A percentile compares a stretch with the other conserved stretches of the same genome.
These are phyloP conservation scores for Lachnellula cervina DNA, from an alignment of 2,329 filamentous ascomycete species.

Conservation along the genomic window DNA sequence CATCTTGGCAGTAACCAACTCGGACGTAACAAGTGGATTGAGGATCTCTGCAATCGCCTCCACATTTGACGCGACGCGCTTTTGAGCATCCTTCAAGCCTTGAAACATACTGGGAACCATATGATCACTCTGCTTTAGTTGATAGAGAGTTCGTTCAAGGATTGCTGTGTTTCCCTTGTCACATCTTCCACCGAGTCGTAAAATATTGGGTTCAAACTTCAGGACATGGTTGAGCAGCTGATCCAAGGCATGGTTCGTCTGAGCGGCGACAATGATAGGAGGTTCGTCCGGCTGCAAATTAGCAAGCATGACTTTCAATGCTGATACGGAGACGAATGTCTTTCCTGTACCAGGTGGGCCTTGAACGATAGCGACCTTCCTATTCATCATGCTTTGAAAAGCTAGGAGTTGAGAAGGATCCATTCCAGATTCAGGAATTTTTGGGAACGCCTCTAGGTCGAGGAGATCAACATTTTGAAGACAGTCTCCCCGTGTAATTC, in stretches of 20 bases:
- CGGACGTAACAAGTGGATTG: slow-evolving; percentile 35
- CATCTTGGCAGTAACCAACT: slow-evolving; percentile 47
- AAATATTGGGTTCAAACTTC: slow-evolving; percentile 55
- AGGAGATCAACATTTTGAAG: slow-evolving; percentile 50
- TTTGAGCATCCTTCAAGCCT: slow-evolving; percentile 7
- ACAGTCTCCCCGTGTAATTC: slow-evolving; percentile 26
- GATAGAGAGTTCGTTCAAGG: slow-evolving; percentile 60
- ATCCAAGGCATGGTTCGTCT: slow-evolving; percentile 88
- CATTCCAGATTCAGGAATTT: slow-evolving; percentile 42
- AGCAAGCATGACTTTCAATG: slow-evolving; percentile 59
- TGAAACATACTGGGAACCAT: slow-evolving; percentile 20
- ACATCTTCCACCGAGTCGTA: slow-evolving; percentile 45
- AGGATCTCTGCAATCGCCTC: slow-evolving; percentile 12
- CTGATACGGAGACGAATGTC: slow-evolving; percentile 73
- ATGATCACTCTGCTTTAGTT: slow-evolving; percentile 41
- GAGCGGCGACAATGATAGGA: slow-evolving; percentile 74
- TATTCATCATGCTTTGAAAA: slow-evolving; percentile 64
- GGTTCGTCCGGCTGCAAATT: slow-evolving; percentile 53
- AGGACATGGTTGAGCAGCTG: slow-evolving; percentile 56
- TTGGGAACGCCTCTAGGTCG: slow-evolving; percentile 44
- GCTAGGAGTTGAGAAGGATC: slow-evolving; percentile 69
- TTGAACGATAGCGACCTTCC: slow-evolving; percentile 70
- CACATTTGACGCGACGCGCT: background rate
- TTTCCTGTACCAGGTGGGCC: slow-evolving; percentile 76
- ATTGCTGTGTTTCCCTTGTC: slow-evolving; percentile 51